Base-by-base conservation (phyloP, 2,329 filamentous ascomycete genomes). In the Lachnellula occidentalis region DNA sequence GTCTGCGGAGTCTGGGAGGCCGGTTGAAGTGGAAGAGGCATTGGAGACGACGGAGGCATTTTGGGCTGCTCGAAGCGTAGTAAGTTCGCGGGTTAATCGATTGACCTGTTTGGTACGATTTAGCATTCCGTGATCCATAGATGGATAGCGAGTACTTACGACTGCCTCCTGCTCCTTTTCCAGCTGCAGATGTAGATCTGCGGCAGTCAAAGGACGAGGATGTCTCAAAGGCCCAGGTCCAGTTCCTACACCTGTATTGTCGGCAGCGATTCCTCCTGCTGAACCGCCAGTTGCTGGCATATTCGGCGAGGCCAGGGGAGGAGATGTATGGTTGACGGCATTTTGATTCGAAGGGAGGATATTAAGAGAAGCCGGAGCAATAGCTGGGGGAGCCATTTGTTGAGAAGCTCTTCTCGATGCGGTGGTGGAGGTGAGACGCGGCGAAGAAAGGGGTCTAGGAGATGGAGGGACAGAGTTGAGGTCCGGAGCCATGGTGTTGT, bases 101-200 rank as follows among this genome's bases (percentile, higher is more conserved):
- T 97, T 97, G 57, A 96, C 89, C 90, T 92, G 67, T 31, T 43
- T 37, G 12, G 19, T 22, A 51, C n/a, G n/a, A 41, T 21, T 54
- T 46, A 51, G 42, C 3, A 24, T 45, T 43, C 11, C 43, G 14
- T 53, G 12, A 17, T 17, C 1, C n/a, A 3, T 27, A n/a, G 22
- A 5, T 15, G 31, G n/a, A 19, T 15, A 21, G 22, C 21, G 11
- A 31, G 3, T 36, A 74, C 83, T 60, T 78, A 94, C 92, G 65
- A 96, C 87, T 36, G 91, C 89, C 72, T 97, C 92, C 66, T 97
- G 92, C 69, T 97, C 92, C 71, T 95, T 94, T 72, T 97, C 92
- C 24, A 96, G 78, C 73, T 96, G 84, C 56, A 88, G 78, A 71
- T 96, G 91, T 58, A 97, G 78, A 70, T 97, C 92, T 3, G 90